Conservation (phyloP, 176 grass and related monocot species). For the Eremochloa ophiuroides region DNA sequence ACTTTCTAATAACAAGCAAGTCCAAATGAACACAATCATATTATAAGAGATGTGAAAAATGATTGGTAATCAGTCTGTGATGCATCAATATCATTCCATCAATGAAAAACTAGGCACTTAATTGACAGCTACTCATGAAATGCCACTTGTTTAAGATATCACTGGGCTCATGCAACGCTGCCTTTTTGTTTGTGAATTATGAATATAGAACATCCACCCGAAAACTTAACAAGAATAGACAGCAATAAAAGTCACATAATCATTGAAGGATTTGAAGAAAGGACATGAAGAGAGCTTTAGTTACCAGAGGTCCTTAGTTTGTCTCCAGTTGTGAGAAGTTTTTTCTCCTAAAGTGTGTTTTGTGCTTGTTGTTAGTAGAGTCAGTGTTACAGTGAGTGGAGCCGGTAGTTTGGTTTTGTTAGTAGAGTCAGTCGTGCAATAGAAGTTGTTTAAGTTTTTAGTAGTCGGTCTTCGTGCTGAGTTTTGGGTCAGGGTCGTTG, state of each 20-base stretch:
- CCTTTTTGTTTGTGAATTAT: not conserved
- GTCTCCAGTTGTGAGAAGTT: no score
- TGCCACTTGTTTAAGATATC: conserved; percentile 4
- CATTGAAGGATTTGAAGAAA: not conserved
- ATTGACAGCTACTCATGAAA: not conserved
- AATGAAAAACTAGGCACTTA: not conserved
- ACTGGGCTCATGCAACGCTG: not conserved
- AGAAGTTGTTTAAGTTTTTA: no score
- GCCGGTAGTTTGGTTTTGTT: no score
- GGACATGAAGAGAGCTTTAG: conserved; percentile 8
- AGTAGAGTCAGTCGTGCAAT: no score
- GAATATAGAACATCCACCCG: not conserved
- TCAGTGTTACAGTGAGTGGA: no score
- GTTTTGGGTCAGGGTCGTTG: no score
- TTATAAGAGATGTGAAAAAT: not conserved
- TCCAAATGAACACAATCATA: not conserved
- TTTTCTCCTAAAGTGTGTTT: no score
- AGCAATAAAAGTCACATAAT: not conserved
- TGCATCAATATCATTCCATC: not conserved
- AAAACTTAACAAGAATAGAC: not conserved
- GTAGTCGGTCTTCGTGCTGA: no score
- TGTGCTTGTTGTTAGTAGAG: no score
- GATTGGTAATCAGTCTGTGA: not conserved
- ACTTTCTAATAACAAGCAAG: not conserved
- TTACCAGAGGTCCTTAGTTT: no score